These are phyloP conservation scores for Furcasterigmium furcatum DNA, from an alignment of 2,329 filamentous ascomycete genomes.

Conservation along the genomic window DNA sequence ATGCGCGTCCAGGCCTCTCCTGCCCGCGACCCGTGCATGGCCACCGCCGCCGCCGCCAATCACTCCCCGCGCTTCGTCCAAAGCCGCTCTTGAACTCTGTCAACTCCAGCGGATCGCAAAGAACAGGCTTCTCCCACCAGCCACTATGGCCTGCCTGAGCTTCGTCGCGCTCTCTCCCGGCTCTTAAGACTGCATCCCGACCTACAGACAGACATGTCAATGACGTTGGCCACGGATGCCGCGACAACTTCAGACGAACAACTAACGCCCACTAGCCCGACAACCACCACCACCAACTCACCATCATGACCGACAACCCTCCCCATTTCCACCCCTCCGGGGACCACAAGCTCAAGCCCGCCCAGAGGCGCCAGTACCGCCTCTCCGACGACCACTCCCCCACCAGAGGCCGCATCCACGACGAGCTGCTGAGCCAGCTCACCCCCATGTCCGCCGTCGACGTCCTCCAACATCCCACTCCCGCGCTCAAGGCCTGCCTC, in stretches of 20 bases:
- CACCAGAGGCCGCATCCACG: slow-evolving; percentile 40
- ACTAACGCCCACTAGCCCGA: slow-evolving; percentile 9
- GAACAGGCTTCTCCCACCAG: background rate
- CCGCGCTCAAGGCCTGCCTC: slow-evolving; percentile 55
- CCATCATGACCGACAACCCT: slow-evolving; percentile 31
- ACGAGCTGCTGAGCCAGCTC: slow-evolving; percentile 61
- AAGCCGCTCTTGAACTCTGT: background rate
- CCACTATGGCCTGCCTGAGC: slow-evolving; percentile 1
- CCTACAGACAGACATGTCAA: background rate
- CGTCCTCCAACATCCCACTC: slow-evolving; percentile 52
- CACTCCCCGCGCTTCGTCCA: background rate
- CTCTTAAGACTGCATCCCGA: background rate
- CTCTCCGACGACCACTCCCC: slow-evolving; percentile 38
- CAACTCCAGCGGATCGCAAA: background rate
- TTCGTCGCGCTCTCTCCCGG: background rate
- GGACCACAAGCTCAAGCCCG: slow-evolving; percentile 27
- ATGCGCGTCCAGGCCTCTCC: background rate
- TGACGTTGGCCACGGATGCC: background rate
- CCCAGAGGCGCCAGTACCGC: slow-evolving; percentile 34
- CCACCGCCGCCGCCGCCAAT: background rate
- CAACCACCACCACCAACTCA: slow-evolving; percentile 4
- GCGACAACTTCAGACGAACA: slow-evolving; percentile 5
- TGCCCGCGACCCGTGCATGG: background rate
- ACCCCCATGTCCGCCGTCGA: slow-evolving; percentile 59
- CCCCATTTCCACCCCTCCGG: slow-evolving; percentile 25